These are phyloP conservation scores for Phaeosphaeria sp. DNA, from an alignment of 2,329 filamentous ascomycete genomes.

Conservation along the genomic window DNA sequence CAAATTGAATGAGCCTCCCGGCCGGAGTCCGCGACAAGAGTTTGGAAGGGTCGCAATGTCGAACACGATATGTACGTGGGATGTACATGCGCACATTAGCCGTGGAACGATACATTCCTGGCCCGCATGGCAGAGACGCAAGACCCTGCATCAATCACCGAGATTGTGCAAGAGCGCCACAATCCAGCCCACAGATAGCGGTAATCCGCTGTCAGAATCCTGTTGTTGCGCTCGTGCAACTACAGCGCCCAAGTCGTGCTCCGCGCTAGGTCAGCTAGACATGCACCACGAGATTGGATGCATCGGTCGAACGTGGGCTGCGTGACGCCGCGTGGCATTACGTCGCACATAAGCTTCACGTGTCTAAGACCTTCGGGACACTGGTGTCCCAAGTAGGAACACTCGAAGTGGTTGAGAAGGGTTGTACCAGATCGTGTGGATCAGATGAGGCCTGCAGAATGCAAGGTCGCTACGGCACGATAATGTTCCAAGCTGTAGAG, in stretches of 20 bases:
- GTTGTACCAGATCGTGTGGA: conserved; percentile 29
- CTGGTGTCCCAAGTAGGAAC: conserved; percentile 9
- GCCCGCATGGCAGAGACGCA: conserved; percentile 1
- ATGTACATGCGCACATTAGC: not conserved
- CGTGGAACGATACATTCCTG: not conserved
- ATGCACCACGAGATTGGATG: conserved; percentile 45
- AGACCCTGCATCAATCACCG: conserved; percentile 13
- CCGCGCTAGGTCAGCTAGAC: conserved; percentile 32
- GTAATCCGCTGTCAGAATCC: conserved; percentile 22
- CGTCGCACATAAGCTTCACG: conserved; percentile 28
- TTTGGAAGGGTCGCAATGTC: not conserved
- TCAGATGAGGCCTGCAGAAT: conserved; percentile 10
- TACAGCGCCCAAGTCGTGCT: conserved; percentile 22
- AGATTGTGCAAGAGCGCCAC: conserved; percentile 1
- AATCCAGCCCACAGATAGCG: conserved; percentile 6
- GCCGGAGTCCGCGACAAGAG: conserved; percentile 1
- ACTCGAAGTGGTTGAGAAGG: conserved; percentile 1
- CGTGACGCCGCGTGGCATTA: conserved; percentile 20
- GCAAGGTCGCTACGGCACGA: conserved; percentile 30
- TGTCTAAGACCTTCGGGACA: conserved; percentile 23
- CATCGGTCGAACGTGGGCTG: conserved; percentile 31
- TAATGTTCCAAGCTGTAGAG: conserved; percentile 9
- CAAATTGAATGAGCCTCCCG: not conserved
- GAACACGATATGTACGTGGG: not conserved
- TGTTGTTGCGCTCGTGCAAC: conserved; percentile 21